Base-by-base conservation (phyloP, 345 rosid species). In the Bruguiera parviflora region DNA sequence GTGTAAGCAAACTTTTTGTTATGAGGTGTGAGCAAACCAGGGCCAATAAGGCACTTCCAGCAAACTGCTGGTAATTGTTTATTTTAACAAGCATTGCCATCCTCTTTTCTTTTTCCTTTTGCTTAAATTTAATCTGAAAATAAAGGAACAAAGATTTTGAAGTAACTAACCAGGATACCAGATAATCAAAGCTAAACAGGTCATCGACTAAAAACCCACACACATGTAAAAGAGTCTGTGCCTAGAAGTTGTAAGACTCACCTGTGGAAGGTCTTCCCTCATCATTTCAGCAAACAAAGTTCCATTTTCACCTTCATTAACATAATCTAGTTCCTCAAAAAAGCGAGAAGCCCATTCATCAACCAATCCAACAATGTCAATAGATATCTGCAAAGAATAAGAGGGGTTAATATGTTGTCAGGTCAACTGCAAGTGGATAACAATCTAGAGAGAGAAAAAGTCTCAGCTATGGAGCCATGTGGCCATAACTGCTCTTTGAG, bases 321-420 rank as follows among this genome's bases (percentile, higher is more conserved):
- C 78, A 86, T 94, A 94, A 81, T 94, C 98, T 67, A 94, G 81
- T 86, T 94, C 98, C 80, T 94, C 98, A 68, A 94, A 94, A 69
- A 94, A 94, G 20, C 98, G 96, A 75, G 97, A 89, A 66, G 98
- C 96, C 97, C 98, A 94, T 83, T 94, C 98, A 84, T 94, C 98
- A 76, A 94, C 97, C 82, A 94, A 75, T 20, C 97, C 98, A 79
- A 94, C 98, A 71, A 94, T 89, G 76, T 94, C 97, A 62, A 91
- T n/a, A 11, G 96, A 85, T 58, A 94, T 77, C 98, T 91, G 79
- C 52, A 53, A 58, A 33, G 59, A 21, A 7, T 13, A 53, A 63
- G 68, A 61, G 19, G 18, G 43, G 47, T 11, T 10, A 10, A 39
- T 2, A 43, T 13, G 49, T 13, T 43, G 49, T 43, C 19, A 43